Conservation (phyloP, 1,284 basidiomycete species). For the Boletellus sp. region DNA sequence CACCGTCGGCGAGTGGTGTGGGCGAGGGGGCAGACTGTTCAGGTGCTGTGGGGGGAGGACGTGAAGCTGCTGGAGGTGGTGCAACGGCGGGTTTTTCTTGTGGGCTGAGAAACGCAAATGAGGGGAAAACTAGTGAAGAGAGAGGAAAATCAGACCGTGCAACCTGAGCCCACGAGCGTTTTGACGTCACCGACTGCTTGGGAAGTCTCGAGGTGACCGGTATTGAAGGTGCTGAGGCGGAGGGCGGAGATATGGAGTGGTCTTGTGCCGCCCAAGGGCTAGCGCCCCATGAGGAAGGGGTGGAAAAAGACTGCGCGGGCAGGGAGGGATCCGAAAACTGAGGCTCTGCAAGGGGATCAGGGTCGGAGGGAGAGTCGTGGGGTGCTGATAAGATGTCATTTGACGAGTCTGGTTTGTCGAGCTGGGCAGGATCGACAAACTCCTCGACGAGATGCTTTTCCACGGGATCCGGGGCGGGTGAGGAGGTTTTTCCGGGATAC, state of each 20-base stretch:
- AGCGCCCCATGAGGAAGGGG: constrained; percentile 25
- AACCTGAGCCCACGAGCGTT: constrained; percentile 78
- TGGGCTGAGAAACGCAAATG: constrained; percentile 30
- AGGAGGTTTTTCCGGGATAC: constrained; percentile 24
- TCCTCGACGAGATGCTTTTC: constrained; percentile 22
- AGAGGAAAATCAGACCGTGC: constrained; percentile 50
- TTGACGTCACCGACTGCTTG: constrained; percentile 66
- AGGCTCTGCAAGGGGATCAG: constrained; percentile 11
- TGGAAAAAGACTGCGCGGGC: constrained; percentile 7
- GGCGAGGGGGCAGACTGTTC: constrained; percentile 27
- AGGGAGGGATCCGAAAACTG: constrained; percentile 8
- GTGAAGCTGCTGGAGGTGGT: constrained; percentile 24
- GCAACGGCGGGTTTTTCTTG: constrained; percentile 29
- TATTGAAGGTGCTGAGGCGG: constrained; percentile 23
- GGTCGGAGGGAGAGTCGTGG: constrained; percentile 16
- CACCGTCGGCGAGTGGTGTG: constrained; percentile 31
- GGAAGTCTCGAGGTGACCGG: constrained; percentile 30
- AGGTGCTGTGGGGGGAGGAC: constrained; percentile 21
- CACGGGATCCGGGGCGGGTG: constrained; percentile 19
- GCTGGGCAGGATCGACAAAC: constrained; percentile 10
- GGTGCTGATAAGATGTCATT: constrained; percentile 11
- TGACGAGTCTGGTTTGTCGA: constrained; percentile 20
- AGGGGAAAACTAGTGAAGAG: neutral
- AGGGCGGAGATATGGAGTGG: constrained; percentile 16
- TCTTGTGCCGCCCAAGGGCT: constrained; percentile 29